Evolutionary conservation across 2,329 filamentous ascomycete species (phyloP).

Genomic region (Alternaria tenuissima): DNA sequence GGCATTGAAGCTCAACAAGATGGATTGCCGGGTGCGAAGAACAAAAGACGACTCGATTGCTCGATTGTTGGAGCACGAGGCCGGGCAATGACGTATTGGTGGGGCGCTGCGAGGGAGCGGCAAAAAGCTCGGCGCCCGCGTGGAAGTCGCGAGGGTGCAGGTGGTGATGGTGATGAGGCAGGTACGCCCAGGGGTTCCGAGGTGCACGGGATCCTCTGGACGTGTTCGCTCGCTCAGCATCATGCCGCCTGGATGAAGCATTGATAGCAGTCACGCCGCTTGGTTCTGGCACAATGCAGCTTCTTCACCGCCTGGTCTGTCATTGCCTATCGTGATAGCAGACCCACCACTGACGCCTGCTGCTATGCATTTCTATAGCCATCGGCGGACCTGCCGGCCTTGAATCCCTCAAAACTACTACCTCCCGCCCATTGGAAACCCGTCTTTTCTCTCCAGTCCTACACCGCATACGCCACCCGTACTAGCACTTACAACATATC

Average conservation of each 20-base stretch:
- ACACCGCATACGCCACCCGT: constrained; percentile 14
- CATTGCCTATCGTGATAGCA: constrained; percentile 15
- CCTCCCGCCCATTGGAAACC: neutral
- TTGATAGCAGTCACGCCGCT: neutral
- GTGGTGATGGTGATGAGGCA: neutral
- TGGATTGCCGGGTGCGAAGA: neutral
- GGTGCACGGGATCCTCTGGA: constrained; percentile 6
- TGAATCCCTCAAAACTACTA: constrained; percentile 14
- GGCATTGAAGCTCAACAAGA: constrained; percentile 23
- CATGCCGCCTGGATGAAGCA: constrained; percentile 1
- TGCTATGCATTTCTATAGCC: constrained; percentile 9
- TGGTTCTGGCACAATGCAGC: constrained; percentile 15
- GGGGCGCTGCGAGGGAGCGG: constrained; percentile 5
- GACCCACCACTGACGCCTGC: constrained; percentile 19
- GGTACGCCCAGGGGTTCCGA: neutral
- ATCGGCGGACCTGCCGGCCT: constrained; percentile 18
- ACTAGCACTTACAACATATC: constrained; percentile 17
- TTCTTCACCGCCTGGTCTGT: constrained; percentile 20
- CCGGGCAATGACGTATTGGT: constrained; percentile 14
- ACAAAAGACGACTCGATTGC: neutral
- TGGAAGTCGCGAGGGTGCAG: constrained; percentile 9
- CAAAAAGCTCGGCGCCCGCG: constrained; percentile 8
- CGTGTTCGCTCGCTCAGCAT: constrained; percentile 4
- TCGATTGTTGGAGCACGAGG: neutral
- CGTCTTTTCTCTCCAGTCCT: constrained; percentile 8